Base-by-base conservation (phyloP, 192 early-diverging fungal genomes). In the Rhizophagus prolifer region DNA sequence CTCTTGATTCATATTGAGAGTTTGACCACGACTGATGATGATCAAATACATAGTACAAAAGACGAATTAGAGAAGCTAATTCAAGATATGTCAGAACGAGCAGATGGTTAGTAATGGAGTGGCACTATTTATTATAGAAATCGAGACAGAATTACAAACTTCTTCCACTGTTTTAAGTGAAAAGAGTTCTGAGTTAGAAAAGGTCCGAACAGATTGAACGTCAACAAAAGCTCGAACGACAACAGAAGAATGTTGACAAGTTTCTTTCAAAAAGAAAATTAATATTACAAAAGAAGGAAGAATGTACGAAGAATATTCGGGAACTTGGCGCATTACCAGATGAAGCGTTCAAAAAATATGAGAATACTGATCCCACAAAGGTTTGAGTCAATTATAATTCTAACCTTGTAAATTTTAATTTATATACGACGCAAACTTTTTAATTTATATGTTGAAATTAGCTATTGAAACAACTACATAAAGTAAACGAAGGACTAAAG, bases 251-350 rank as follows among this genome's bases (percentile, higher is more conserved):
- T 46, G 78, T 91, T 21, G 95, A 97, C 65, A 91, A 93, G 64
- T 94, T 92, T 76, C 77, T 94, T 36, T 88, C 90, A 26, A 87
- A 89, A 72, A 82, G 90, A 65, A 91, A 85, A 73, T 82, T 95
- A 58, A 85, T 95, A 41, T 63, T 93, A 58, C 88, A 93, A 68
- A 92, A 92, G 81, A 98, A 97, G 82, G 95, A 96, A 70, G 93
- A 95, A 79, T 92, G 91, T 79, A 88, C 84, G 59, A 84, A 89
- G 70, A 94, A 93, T 75, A 95, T 98, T 77, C 93, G 97, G 44
- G 96, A 99, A 23, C 87, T 99, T 12, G 97, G 97, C 76, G 94
- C 97, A 30, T 85, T 97, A 61, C 97, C 96, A 7, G 95, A 97
- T 21, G 97, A 96, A 61, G 94, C 94, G 0, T 94, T 95, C 80